Conservation (phyloP, 2,329 filamentous ascomycete species). For the Colletotrichum sp. region DNA sequence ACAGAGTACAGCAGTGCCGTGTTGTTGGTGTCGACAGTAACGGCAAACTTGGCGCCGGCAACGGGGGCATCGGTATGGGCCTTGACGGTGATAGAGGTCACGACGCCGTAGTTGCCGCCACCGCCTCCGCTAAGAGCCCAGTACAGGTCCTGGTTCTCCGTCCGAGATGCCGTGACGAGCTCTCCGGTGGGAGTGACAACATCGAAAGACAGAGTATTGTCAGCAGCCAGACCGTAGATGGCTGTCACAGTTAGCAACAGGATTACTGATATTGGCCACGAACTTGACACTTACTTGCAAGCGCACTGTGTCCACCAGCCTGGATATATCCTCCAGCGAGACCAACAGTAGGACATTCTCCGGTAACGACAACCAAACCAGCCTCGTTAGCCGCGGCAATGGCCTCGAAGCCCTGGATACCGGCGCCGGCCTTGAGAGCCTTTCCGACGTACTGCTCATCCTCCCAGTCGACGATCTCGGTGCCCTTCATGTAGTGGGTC, state of each 20-base stretch:
- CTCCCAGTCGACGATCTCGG: conserved; percentile 36
- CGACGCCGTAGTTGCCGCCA: conserved; percentile 51
- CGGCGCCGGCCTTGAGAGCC: conserved; percentile 58
- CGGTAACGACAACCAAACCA: conserved; percentile 50
- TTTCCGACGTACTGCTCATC: conserved; percentile 48
- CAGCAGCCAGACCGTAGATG: conserved; percentile 62
- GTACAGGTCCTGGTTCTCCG: conserved; percentile 62
- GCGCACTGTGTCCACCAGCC: conserved; percentile 57
- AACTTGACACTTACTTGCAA: conserved; percentile 36
- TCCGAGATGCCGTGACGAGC: conserved; percentile 55
- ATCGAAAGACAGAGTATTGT: conserved; percentile 65
- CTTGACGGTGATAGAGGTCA: conserved; percentile 59
- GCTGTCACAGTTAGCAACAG: conserved; percentile 7
- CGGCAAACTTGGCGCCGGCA: conserved; percentile 20
- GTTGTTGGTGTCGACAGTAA: conserved; percentile 49
- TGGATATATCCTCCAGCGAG: conserved; percentile 59
- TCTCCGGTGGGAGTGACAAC: conserved; percentile 59
- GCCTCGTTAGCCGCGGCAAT: conserved; percentile 42
- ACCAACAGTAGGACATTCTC: conserved; percentile 55
- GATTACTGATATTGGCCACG: conserved; percentile 20
- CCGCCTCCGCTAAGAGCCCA: conserved; percentile 66
- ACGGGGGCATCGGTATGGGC: conserved; percentile 49
- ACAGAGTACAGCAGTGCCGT: conserved; percentile 36
- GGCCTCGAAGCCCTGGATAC: conserved; percentile 52
- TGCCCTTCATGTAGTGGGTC: conserved; percentile 51